phyloP scores from a whole-genome alignment of 2,329 filamentous ascomycete genomes.

The Monosporascus sp. region DNA sequence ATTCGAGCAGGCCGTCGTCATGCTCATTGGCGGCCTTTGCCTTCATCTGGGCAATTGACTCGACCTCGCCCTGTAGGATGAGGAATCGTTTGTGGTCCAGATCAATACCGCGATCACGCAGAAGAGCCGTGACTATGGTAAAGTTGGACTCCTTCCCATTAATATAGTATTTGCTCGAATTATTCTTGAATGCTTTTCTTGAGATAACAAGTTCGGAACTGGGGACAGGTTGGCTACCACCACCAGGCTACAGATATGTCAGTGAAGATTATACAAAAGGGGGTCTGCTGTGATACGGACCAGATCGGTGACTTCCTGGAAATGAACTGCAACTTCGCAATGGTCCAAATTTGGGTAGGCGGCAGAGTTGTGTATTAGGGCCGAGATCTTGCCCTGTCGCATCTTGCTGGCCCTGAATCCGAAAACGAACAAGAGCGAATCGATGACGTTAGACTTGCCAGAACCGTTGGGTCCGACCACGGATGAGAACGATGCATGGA shows the following conservation, averaged over 20 bases:
- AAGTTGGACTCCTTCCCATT: conserved; percentile 87
- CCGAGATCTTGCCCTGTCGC: conserved; percentile 97
- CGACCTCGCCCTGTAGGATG: conserved; percentile 94
- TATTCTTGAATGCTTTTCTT: conserved; percentile 92
- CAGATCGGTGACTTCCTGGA: conserved; percentile 89
- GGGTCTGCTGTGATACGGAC: conserved; percentile 30
- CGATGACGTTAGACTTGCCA: conserved; percentile 98
- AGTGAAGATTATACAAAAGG: conserved; percentile 9
- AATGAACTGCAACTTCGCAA: conserved; percentile 95
- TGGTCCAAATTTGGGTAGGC: conserved; percentile 77
- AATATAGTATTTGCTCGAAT: conserved; percentile 97
- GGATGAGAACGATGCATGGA: conserved; percentile 94
- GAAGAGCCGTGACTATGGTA: conserved; percentile 79
- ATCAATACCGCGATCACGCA: conserved; percentile 85
- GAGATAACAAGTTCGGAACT: conserved; percentile 84
- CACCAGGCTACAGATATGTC: conserved; percentile 50
- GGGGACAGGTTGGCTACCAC: conserved; percentile 70
- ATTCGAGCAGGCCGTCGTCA: conserved; percentile 92
- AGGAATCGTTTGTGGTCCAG: conserved; percentile 97
- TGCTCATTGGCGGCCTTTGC: conserved; percentile 91
- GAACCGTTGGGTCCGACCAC: conserved; percentile 98
- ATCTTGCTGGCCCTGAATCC: conserved; percentile 99
- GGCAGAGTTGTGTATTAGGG: conserved; percentile 94
- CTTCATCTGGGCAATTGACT: conserved; percentile 99
- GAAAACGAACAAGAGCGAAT: conserved; percentile 97